These are phyloP conservation scores for Tillandsia leiboldiana DNA, from an alignment of 176 grass and related monocot genomes.

Conservation along the genomic window DNA sequence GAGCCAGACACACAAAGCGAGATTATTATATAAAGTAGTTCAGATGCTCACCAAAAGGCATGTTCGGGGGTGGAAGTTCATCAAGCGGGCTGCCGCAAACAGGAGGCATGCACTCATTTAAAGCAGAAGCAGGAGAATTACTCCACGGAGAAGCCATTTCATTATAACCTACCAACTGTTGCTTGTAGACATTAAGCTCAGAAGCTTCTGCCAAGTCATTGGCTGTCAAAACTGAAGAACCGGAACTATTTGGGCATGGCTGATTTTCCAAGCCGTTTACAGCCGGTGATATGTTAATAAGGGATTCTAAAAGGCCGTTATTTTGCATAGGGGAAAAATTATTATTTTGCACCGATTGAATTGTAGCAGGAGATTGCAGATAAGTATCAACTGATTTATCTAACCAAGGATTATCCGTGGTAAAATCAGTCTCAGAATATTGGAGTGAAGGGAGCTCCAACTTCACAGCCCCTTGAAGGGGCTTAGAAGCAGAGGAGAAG, in stretches of 20 bases:
- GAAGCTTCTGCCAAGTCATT: constrained; percentile 1
- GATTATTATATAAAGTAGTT: not conserved
- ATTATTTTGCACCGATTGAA: constrained; percentile 5
- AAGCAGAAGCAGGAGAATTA: constrained; percentile 5
- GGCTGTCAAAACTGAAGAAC: constrained; percentile 1
- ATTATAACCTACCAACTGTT: not conserved
- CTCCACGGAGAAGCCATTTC: constrained; percentile 6
- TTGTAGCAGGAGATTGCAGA: constrained; percentile 18
- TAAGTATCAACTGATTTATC: constrained; percentile 8
- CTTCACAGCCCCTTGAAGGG: constrained; percentile 22
- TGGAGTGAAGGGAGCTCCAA: constrained; percentile 76
- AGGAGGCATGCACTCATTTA: constrained; percentile 9
- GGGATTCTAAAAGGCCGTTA: constrained; percentile 16
- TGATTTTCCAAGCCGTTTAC: too few species aligned
- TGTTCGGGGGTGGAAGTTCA: constrained; percentile 20
- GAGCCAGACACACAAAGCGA: not conserved
- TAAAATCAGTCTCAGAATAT: constrained; percentile 23
- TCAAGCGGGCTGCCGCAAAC: not conserved
- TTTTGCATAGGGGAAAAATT: constrained; percentile 8
- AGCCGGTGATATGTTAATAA: too few species aligned
- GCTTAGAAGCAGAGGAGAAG: constrained; percentile 46
- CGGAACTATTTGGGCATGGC: not conserved
- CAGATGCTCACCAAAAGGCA: constrained; percentile 21
- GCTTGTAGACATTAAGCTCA: not conserved
- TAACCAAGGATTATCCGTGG: not conserved